Evolutionary conservation across 768 basidiomycete species (phyloP), one percentile per base, ranked within the genome.

Genomic region (Fomitopsis serialis): DNA sequence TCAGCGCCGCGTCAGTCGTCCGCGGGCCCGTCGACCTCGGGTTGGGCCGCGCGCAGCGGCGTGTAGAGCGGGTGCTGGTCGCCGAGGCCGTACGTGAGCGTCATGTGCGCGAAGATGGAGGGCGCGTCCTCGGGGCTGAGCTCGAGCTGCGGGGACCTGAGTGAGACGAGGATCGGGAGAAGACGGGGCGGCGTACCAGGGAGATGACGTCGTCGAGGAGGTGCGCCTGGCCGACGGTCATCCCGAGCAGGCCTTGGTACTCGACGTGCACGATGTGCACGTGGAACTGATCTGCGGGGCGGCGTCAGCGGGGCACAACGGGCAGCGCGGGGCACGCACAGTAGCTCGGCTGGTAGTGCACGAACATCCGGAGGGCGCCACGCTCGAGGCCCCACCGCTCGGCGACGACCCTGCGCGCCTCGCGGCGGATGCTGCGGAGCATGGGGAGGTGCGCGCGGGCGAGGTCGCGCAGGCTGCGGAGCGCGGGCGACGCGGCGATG

Each of bases 301-400:
- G n/a, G 48, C 46, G 11, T 8, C 42, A 37, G 10, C 21, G 3
- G 22, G 2, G 10, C 3, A 24, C 47, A 45, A 42, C 12, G 23
- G 25, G 6, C n/a, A n/a, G n/a, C n/a, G n/a, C n/a, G 52, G 53
- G 12, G 19, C 3, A 76, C 89, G 57, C 54, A 95, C 95, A 98
- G 65, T 98, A 98, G 35, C 85, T 89, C 0, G 96, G 96, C 64
- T 97, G 95, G 66, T 99, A 99, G 66, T 99, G 97, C 13, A 98
- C 71, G 61, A 84, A 94, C 73, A 95, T 74, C 60, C 93, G 73
- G 54, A 97, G 63, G 10, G 81, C 76, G 2, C 84, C 86, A 15
- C 64, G 59, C 3, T 69, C 71, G 1, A 96, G 70, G 0, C 80
- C 84, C 81, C 88, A 99, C 59, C 78, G 79, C 43, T 78, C 76